Conservation (phyloP, 2,329 filamentous ascomycete species). For the Fusarium humuli region DNA sequence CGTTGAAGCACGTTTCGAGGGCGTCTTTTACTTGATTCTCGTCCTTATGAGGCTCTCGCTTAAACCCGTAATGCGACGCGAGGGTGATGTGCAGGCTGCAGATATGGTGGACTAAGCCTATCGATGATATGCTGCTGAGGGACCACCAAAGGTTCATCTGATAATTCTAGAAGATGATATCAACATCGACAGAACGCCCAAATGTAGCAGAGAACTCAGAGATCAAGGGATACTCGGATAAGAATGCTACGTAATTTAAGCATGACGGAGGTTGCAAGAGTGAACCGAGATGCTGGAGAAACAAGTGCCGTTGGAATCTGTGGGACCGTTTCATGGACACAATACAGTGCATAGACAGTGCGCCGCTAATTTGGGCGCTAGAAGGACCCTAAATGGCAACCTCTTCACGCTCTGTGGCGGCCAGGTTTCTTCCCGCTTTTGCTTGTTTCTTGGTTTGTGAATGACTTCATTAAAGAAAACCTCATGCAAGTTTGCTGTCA, state of each 20-base stretch:
- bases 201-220: neutral
- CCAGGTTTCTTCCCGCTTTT: slow-evolving; percentile 21
- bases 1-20: slow-evolving; percentile 16
- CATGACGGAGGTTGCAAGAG: slow-evolving; percentile 28
- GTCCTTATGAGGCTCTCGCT: slow-evolving; percentile 20
- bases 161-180: neutral
- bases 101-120: slow-evolving; percentile 15
- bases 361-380: slow-evolving; percentile 24
- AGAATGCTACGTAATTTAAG: slow-evolving; percentile 40
- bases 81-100: slow-evolving; percentile 33
- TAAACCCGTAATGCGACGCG: slow-evolving; percentile 29
- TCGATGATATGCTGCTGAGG: neutral
- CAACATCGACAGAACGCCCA: neutral
- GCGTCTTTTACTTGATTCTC: slow-evolving; percentile 21
- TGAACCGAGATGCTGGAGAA: slow-evolving; percentile 44
- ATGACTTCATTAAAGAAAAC: slow-evolving; percentile 24
- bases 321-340: slow-evolving; percentile 34
- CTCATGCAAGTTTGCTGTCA: neutral
- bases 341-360: slow-evolving; percentile 39
- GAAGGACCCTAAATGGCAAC: slow-evolving; percentile 14
- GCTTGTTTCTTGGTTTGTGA: slow-evolving; percentile 1
- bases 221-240: slow-evolving; percentile 22
- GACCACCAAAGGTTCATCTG: neutral
- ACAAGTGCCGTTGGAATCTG: slow-evolving; percentile 40
- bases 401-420: slow-evolving; percentile 14